Base-by-base conservation (phyloP, 2,329 filamentous ascomycete species). In the Fusarium xylarioides region DNA sequence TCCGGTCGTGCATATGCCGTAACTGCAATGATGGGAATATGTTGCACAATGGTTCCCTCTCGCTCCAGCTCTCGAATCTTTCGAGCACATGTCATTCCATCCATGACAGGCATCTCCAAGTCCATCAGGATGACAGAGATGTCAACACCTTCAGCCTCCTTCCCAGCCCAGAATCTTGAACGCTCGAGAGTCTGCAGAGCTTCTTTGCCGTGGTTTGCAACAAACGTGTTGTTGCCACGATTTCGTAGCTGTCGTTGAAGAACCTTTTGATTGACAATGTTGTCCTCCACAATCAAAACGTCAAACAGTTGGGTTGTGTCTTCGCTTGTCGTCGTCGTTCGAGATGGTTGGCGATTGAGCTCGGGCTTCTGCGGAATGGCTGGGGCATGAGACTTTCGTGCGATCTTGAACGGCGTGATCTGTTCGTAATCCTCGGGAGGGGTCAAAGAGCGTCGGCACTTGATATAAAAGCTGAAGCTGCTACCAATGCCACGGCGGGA, bases 41-140 rank as follows among this genome's bases (percentile, higher is more conserved):
- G 92, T 55, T 85, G 83, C 23, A 87, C 84, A 53, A 93, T 87
- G 37, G 86, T 88, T 26, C 90, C 89, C 59, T 89, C 85, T 54
- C 82, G 83, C 79, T 95, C 92, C 23, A 93, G 84, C 67, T 91
- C 87, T 23, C 93, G 87, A 59, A 95, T 94, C 67, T 85, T 88
- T 46, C 87, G 86, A 18, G 92, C 91, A 71, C 92, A 94, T 5
- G 91, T 92, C 80, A 93, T 89, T 40, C 93, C 93, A 76, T 95
- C 92, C 93, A 95, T 95, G 47, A 94, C 87, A 2, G 93, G 93
- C 93, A 95, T 95, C 77, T 95, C 92, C 53, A 94, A 85, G 78
- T 95, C 93, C 92, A 95, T 94, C 11, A 95, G 81, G 18, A 95
- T 91, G 50, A 94, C 86, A 14, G 90, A 89, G 30, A 93, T 86